Base-by-base conservation (phyloP, 305 asterid species). In the Solanum aculeatissimum region DNA sequence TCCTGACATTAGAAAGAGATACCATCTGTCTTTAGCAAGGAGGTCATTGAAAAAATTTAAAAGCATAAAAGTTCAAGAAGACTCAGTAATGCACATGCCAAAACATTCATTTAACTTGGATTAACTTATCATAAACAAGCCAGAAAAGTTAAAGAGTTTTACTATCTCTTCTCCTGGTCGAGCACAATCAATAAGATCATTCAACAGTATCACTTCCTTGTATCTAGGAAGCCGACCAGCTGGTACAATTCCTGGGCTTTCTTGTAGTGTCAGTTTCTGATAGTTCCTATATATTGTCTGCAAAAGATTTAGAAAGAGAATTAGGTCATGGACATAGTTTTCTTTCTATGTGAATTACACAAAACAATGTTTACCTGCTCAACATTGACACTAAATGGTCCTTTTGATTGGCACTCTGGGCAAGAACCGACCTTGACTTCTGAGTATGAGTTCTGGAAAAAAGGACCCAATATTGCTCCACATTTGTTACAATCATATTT, bases 101-200 rank as follows among this genome's bases (percentile, higher is more conserved):
- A 53, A 49, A 53, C 19, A 29, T 78, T 78, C 49, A 4, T 27
- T 78, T 29, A 53, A 78, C 63, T 78, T 51, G 66, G 49, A 51
- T 29, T 78, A 51, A 53, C 23, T 16, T 78, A 53, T 51, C 65
- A 78, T 29, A 10, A 51, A 78, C 27, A 49, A 75, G 45, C 25
- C 25, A 49, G 21, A 75, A 53, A 75, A 70, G 66, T 12, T 51
- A 16, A 9, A 58, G 65, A 51, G 66, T 62, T 53, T 84, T 95
- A 97, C 99, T 88, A 97, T 97, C 91, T 97, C 98, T 92, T 97
- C 98, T 87, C 99, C 98, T 79, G 99, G 99, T 15, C 98, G 94
- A 68, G 98, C 98, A 89, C 98, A 95, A 88, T 97, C 98, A 85
- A 97, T 95, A 87, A 95, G 98, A 91, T 97, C 99, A 91, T 97